A percentile compares a stretch with the other conserved stretches of the same genome.
Evolutionary conservation across 2,329 filamentous ascomycete species (phyloP).

Genomic region (Fusarium bactridioides): DNA sequence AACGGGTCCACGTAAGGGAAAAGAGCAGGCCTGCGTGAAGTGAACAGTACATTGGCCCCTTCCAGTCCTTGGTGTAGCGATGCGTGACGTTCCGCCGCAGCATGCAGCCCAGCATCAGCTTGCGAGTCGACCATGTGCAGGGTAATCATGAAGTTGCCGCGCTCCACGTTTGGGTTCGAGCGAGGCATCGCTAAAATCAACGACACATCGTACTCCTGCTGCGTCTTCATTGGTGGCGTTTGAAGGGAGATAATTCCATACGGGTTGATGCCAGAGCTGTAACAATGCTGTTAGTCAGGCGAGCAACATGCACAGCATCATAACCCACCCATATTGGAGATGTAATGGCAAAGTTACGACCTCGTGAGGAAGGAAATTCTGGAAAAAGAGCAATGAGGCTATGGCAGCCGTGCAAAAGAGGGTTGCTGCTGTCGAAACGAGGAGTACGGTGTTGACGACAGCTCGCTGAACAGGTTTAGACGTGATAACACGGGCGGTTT

Average conservation of each 20-base stretch:
- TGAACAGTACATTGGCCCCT: slow-evolving; percentile 58
- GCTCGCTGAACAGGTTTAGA: slow-evolving; percentile 61
- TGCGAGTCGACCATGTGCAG: slow-evolving; percentile 69
- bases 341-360: slow-evolving; percentile 61
- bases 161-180: slow-evolving; percentile 75
- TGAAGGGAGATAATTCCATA: slow-evolving; percentile 59
- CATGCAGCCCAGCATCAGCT: slow-evolving; percentile 33
- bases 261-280: slow-evolving; percentile 59
- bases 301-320: slow-evolving; percentile 1
- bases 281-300: slow-evolving; percentile 18
- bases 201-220: slow-evolving; percentile 85
- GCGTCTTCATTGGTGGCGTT: slow-evolving; percentile 65
- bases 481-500: slow-evolving; percentile 52
- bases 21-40: slow-evolving; percentile 77
- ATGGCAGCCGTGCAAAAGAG: slow-evolving; percentile 59
- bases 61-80: slow-evolving; percentile 48
- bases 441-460: slow-evolving; percentile 57
- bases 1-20: slow-evolving; percentile 80
- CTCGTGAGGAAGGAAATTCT: slow-evolving; percentile 64
- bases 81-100: slow-evolving; percentile 43
- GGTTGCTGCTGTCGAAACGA: slow-evolving; percentile 52
- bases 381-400: slow-evolving; percentile 62
- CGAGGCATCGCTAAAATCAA: slow-evolving; percentile 80
- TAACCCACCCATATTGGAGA: slow-evolving; percentile 66
- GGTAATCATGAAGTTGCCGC: slow-evolving; percentile 95